phyloP scores from a whole-genome alignment of 371 early-diverging fungal species.

The Parasitella parasitica region DNA sequence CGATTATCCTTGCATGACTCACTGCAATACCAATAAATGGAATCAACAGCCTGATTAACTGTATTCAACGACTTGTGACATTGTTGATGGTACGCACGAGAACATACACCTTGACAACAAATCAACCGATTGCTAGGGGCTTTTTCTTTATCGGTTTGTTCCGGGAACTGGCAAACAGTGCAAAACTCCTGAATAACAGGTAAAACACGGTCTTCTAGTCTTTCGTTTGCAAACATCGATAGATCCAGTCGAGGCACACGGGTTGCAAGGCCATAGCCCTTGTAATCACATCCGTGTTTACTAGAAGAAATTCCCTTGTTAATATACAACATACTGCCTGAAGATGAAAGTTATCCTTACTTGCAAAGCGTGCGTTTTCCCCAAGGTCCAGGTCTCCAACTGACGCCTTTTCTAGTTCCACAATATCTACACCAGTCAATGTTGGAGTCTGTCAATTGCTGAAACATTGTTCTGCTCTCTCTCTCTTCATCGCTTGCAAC shows the following conservation, averaged over 20 bases:
- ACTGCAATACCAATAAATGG: slow-evolving; percentile 68
- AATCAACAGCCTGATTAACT: slow-evolving; percentile 27
- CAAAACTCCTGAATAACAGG: slow-evolving; percentile 77
- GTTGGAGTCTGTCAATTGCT: slow-evolving; percentile 34
- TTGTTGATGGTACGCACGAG: slow-evolving; percentile 70
- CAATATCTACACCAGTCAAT: slow-evolving; percentile 78
- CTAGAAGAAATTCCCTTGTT: slow-evolving; percentile 16
- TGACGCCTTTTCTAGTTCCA: slow-evolving; percentile 70
- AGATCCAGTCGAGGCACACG: slow-evolving; percentile 78
- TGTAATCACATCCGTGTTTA: slow-evolving; percentile 89
- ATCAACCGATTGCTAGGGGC: slow-evolving; percentile 16
- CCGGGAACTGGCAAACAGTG: slow-evolving; percentile 25
- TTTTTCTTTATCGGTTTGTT: slow-evolving; percentile 27
- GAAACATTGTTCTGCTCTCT: slow-evolving; percentile 38
- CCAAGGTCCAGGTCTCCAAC: slow-evolving; percentile 80
- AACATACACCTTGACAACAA: slow-evolving; percentile 39
- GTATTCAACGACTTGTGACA: slow-evolving; percentile 54
- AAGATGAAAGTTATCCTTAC: slow-evolving; percentile 25
- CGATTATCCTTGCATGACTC: slow-evolving; percentile 63
- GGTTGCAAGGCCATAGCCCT: slow-evolving; percentile 85
- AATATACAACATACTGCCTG: neutral
- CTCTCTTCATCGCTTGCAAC: neutral
- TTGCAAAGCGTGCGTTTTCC: slow-evolving; percentile 77
- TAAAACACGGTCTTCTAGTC: slow-evolving; percentile 65
- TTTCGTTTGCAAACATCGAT: slow-evolving; percentile 65